Evolutionary conservation across 1,139 yeast genomes (phyloP), one percentile per base, ranked within the genome.

Genomic region (Pichia sp.): DNA sequence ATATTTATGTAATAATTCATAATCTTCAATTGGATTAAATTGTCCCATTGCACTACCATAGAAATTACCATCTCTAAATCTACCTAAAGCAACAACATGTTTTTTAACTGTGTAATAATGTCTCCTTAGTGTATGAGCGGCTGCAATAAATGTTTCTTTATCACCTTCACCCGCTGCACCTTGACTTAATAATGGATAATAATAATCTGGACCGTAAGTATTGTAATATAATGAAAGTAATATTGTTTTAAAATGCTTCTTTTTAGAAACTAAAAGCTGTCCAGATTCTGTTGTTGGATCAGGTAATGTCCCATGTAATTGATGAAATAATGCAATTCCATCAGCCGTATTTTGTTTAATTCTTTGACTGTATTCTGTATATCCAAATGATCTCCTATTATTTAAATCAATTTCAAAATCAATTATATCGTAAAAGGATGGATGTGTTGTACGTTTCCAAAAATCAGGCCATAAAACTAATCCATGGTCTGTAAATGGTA

Each of bases 121-220:
- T 41, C 78, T 74, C 8, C 68, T 66, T 45, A 82, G 64, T 2
- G 83, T 86, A 38, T 74, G 74, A 0, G 94, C 82, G 0, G 92
- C 90, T 0, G 95, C 90, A 44, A 85, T 67, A 58, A 85, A 87
- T 0, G 96, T 86, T 60, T 87, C 96, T 61, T 87, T 87, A 62
- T 87, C 96, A 50, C 96, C 96, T 66, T 86, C 95, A 37, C 96
- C 96, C 47, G 81, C 84, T 0, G 86, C 78, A 12, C 90, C 90
- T 64, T 87, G 95, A 1, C 92, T 81, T 45, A 87, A 75, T 39
- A 87, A 71, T n/a, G 94, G 94, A 62, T 87, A 87, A 59, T 75
- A 87, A 65, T 80, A 79, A 20, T 74, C 73, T 6, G 92, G 94
- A 0, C 96, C 96, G 59, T 78, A 82, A 35, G 84, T 63, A 59